A percentile compares a stretch with the other conserved stretches of the same genome.
Conservation (phyloP, 163 green algal genomes). For the Prototheca cutis region DNA sequence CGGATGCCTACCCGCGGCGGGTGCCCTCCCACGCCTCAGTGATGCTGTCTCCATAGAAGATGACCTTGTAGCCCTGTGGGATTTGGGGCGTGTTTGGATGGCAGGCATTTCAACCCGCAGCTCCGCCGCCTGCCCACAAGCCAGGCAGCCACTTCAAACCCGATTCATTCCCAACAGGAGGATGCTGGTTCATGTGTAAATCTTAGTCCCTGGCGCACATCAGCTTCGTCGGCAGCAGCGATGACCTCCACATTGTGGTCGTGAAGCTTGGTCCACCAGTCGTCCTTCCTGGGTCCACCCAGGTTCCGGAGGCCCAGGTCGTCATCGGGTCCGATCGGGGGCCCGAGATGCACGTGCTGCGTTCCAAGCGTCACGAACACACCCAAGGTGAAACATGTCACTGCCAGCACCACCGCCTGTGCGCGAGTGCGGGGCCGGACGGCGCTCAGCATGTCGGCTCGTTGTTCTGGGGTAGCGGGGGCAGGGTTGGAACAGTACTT, state of each 20-base stretch:
- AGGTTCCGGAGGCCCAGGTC: no score
- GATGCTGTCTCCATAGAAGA: constrained; percentile 16
- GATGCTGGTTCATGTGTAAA: no score
- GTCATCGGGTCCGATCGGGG: no score
- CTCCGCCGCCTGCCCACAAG: no score
- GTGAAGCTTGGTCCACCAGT: constrained; percentile 1
- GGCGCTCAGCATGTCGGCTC: neutral
- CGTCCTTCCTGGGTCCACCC: neutral
- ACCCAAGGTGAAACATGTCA: neutral
- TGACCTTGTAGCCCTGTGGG: neutral
- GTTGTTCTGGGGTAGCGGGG: no score
- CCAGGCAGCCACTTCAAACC: no score
- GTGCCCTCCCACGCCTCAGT: constrained; percentile 3
- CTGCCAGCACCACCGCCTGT: neutral
- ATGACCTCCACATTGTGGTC: neutral
- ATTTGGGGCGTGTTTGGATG: no score
- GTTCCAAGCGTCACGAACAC: neutral
- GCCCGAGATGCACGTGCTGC: neutral
- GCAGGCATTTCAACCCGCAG: neutral
- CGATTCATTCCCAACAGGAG: no score
- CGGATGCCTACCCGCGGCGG: neutral
- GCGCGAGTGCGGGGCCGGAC: neutral
- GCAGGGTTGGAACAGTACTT: no score
- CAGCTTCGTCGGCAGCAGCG: neutral
- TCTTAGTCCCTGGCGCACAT: constrained; percentile 1